Percentiles rank a stretch among this genome's conserved stretches.
These are phyloP conservation scores for Cladophialophora immunda DNA, from an alignment of 2,329 filamentous ascomycete species.

Conservation along the genomic window DNA sequence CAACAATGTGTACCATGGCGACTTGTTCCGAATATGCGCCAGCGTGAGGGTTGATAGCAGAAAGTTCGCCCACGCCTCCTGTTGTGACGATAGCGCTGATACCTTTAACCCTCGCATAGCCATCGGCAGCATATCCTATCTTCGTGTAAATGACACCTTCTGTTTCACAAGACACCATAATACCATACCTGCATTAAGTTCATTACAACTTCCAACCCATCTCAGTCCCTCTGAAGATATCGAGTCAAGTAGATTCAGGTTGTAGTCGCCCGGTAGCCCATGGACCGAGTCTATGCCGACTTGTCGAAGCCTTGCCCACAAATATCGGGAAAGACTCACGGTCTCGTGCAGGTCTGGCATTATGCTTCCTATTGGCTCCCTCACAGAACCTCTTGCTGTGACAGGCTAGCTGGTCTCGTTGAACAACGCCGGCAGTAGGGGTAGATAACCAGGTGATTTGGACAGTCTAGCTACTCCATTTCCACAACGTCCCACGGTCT, in stretches of 20 bases:
- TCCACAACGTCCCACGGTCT: too few relatives aligned
- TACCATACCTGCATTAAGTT: slow-evolving; percentile 64
- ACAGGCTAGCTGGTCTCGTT: too few relatives aligned
- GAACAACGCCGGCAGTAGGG: too few relatives aligned
- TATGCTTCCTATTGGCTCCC: too few relatives aligned
- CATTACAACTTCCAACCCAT: slow-evolving; percentile 69
- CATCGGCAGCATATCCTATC: slow-evolving; percentile 85
- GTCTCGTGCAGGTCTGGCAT: slow-evolving; percentile 32
- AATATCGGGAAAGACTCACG: slow-evolving; percentile 56
- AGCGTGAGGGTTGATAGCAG: slow-evolving; percentile 43
- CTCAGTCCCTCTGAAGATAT: slow-evolving; percentile 61
- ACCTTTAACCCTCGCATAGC: slow-evolving; percentile 70
- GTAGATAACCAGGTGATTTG: too few relatives aligned
- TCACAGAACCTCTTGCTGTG: too few relatives aligned
- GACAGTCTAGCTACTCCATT: too few relatives aligned
- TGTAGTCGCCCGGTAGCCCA: slow-evolving; percentile 59
- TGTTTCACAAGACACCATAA: too few relatives aligned
- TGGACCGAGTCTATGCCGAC: slow-evolving; percentile 59
- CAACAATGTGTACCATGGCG: slow-evolving; percentile 67
- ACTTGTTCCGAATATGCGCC: slow-evolving; percentile 66
- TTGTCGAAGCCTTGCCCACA: slow-evolving; percentile 58
- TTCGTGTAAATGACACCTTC: too few relatives aligned
- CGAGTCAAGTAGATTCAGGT: slow-evolving; percentile 61
- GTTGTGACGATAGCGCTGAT: slow-evolving; percentile 55
- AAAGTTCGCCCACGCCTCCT: slow-evolving; percentile 59